Evolutionary conservation across 139 green algal genomes (phyloP).

Genomic region (Chlamydomonas eustigma): DNA sequence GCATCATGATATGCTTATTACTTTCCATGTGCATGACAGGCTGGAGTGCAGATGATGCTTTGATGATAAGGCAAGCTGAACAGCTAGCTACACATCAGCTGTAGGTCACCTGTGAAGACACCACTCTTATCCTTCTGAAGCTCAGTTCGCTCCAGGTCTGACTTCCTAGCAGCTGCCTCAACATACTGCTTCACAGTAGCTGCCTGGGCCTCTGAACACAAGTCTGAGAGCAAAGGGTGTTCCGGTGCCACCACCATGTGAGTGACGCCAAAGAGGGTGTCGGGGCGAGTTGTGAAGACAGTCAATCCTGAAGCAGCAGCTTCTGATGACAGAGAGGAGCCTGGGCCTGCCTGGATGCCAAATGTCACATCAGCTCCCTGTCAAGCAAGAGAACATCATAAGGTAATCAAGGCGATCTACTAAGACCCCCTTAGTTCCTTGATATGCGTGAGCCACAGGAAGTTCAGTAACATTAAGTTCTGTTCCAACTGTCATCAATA

Average conservation of each 20-base stretch:
- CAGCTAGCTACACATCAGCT: neutral
- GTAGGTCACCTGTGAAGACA: conserved; percentile 76
- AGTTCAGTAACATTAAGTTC: too few species aligned
- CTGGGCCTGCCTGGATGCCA: conserved; percentile 24
- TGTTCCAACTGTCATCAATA: too few species aligned
- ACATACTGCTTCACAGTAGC: conserved; percentile 74
- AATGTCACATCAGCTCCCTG: conserved; percentile 63
- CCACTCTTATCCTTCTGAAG: conserved; percentile 90
- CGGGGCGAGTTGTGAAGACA: conserved; percentile 89
- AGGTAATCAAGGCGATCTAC: neutral
- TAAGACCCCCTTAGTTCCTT: too few species aligned
- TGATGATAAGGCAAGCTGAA: too few species aligned
- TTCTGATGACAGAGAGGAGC: neutral
- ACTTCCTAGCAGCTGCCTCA: conserved; percentile 72
- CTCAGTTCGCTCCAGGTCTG: conserved; percentile 91
- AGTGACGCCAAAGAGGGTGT: conserved; percentile 96
- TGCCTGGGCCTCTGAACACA: conserved; percentile 26
- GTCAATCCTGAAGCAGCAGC: conserved; percentile 30
- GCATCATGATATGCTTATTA: neutral
- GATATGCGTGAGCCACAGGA: too few species aligned
- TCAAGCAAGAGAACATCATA: neutral
- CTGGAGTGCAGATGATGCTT: too few species aligned
- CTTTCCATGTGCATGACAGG: too few species aligned
- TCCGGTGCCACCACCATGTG: conserved; percentile 97
- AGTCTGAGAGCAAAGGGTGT: conserved; percentile 71